These are phyloP conservation scores for Penstemon newberryi DNA, from an alignment of 257 asterid species.

Conservation along the genomic window DNA sequence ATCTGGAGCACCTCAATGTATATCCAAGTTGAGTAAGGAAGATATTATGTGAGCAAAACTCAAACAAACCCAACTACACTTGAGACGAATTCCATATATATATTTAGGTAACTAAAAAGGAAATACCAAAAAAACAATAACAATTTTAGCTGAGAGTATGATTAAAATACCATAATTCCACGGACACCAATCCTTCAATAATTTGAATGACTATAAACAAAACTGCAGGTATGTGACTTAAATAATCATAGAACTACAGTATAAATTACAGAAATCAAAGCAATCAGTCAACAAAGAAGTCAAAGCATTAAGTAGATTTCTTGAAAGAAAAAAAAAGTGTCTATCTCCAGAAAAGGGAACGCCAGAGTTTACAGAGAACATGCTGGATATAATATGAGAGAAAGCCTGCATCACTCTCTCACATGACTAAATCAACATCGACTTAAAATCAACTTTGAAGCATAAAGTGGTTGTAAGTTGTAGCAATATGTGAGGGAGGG, in stretches of 20 bases:
- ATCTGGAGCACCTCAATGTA: background rate
- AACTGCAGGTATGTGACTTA: background rate
- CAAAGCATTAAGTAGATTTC: background rate
- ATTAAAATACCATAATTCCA: background rate
- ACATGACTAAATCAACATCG: background rate
- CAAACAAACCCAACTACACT: background rate
- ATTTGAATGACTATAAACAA: conserved; percentile 1
- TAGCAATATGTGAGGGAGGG: background rate
- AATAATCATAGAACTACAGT: background rate
- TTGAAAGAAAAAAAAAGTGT: background rate
- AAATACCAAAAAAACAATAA: background rate
- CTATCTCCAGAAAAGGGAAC: background rate
- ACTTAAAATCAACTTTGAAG: background rate
- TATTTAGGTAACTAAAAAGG: background rate
- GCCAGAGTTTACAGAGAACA: background rate
- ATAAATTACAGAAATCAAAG: background rate
- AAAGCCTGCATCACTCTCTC: background rate
- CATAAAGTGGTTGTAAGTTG: background rate
- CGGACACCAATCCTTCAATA: background rate
- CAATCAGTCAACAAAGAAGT: background rate
- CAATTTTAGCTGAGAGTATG: background rate
- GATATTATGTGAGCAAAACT: background rate
- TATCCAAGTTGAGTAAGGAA: background rate
- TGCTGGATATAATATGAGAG: background rate
- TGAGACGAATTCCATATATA: background rate